Conservation (phyloP, 176 grass and related monocot species). For the Miscanthus lutarioriparius region DNA sequence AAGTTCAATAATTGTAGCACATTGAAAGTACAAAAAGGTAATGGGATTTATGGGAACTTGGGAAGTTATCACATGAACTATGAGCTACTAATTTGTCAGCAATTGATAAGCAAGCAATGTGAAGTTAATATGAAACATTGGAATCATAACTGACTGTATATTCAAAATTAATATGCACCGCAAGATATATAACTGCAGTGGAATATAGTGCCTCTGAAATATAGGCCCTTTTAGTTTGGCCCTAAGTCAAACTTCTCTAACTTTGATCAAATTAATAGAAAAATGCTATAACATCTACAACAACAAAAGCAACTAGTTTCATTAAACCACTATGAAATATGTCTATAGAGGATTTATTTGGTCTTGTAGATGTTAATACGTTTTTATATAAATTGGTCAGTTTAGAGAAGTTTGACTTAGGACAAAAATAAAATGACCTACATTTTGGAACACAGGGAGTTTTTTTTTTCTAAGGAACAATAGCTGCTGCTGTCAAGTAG, state of each 20-base stretch:
- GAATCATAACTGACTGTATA: neutral
- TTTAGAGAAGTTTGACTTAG: neutral
- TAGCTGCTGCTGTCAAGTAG: neutral
- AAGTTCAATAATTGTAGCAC: neutral
- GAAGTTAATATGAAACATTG: slow-evolving; percentile 28
- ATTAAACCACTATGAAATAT: neutral
- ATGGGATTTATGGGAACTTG: neutral
- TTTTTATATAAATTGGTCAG: neutral
- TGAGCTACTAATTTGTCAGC: neutral
- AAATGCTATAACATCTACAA: neutral
- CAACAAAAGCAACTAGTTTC: neutral
- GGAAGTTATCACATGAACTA: neutral
- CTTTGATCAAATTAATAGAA: neutral
- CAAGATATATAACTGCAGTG: neutral
- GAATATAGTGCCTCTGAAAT: neutral
- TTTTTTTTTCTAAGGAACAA: slow-evolving; percentile 8
- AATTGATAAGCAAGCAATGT: neutral
- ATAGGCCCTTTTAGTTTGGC: neutral
- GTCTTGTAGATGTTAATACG: neutral
- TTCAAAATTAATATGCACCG: neutral
- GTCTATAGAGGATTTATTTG: neutral
- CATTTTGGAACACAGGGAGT: neutral
- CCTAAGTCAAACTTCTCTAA: neutral
- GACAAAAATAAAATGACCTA: neutral
- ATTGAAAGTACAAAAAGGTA: slow-evolving; percentile 20